A percentile compares a stretch with the other conserved stretches of the same genome.
These are phyloP conservation scores for Globisporangium middletonii DNA, from an alignment of 352 stramenopile species.

Conservation along the genomic window DNA sequence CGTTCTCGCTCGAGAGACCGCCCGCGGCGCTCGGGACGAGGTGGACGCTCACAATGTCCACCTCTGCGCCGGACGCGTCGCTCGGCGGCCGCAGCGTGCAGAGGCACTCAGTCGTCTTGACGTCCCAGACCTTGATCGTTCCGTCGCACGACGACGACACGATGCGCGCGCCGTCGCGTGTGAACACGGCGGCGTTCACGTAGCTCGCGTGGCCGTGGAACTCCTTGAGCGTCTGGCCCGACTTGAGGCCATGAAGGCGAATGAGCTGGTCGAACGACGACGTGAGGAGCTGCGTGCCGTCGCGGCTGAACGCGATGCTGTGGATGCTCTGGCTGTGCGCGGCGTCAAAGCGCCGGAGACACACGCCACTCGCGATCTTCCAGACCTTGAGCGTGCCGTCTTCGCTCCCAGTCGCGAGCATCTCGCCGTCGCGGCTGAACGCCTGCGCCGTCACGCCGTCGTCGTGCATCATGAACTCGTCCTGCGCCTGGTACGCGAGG, in stretches of 20 bases:
- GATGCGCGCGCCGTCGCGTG: constrained; percentile 56
- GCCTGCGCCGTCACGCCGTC: constrained; percentile 79
- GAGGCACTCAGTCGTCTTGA: constrained; percentile 78
- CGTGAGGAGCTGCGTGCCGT: constrained; percentile 89
- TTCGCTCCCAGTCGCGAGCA: constrained; percentile 86
- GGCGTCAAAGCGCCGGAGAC: constrained; percentile 85
- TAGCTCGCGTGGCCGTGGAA: constrained; percentile 92
- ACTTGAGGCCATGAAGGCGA: constrained; percentile 92
- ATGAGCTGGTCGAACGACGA: constrained; percentile 86
- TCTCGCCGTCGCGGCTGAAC: constrained; percentile 80
- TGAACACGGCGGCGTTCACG: constrained; percentile 88
- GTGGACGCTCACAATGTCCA: constrained; percentile 72
- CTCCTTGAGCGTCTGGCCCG: constrained; percentile 90
- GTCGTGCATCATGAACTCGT: constrained; percentile 93
- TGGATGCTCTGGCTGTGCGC: constrained; percentile 79
- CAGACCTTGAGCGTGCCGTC: constrained; percentile 90
- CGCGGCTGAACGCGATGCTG: constrained; percentile 86
- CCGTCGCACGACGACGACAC: constrained; percentile 89
- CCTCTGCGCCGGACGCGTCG: constrained; percentile 41
- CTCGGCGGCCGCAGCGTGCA: constrained; percentile 64
- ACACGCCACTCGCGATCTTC: constrained; percentile 88
- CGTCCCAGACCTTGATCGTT: constrained; percentile 89
- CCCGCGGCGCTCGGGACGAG: constrained; percentile 46
- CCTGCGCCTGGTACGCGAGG: constrained; percentile 89
- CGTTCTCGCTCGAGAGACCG: constrained; percentile 28